A percentile compares a stretch with the other conserved stretches of the same genome.
Evolutionary conservation across 2,329 filamentous ascomycete genomes (phyloP).

Genomic region (Aspergillus proliferans): DNA sequence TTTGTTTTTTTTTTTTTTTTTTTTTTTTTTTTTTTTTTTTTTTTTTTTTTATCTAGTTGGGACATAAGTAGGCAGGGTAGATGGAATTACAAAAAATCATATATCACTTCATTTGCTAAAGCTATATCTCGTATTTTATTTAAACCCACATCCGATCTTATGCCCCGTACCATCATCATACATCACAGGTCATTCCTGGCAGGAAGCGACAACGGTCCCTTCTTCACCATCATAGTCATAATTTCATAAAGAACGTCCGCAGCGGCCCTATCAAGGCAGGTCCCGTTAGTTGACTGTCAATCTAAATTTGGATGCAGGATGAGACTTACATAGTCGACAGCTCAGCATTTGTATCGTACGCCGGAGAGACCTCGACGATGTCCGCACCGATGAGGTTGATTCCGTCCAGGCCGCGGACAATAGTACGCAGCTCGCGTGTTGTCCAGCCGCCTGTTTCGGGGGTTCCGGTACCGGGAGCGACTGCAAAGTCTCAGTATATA

Average conservation of each 20-base stretch:
- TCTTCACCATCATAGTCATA: slow-evolving; percentile 77
- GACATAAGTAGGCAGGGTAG: too few relatives aligned
- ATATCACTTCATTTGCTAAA: too few relatives aligned
- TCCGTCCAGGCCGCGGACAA: slow-evolving; percentile 54
- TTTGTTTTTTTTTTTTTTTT: too few relatives aligned
- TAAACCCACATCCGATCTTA: too few relatives aligned
- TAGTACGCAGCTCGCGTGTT: slow-evolving; percentile 53
- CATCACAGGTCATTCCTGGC: neutral
- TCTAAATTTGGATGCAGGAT: neutral
- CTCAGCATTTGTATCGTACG: slow-evolving; percentile 57
- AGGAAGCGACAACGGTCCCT: slow-evolving; percentile 51
- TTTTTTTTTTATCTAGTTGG: too few relatives aligned
- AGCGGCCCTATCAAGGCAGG: slow-evolving; percentile 25
- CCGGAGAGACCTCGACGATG: slow-evolving; percentile 57
- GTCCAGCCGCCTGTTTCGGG: slow-evolving; percentile 58
- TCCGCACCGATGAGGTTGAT: slow-evolving; percentile 55
- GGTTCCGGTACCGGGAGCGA: slow-evolving; percentile 50
- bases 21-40: too few relatives aligned
- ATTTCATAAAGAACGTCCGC: slow-evolving; percentile 66
- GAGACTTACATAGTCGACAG: slow-evolving; percentile 43
- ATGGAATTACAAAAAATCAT: too few relatives aligned
- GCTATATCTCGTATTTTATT: too few relatives aligned
- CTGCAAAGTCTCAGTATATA: slow-evolving; percentile 6
- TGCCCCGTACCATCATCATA: too few relatives aligned
- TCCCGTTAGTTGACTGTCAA: neutral